Base-by-base conservation (phyloP, 495 filamentous ascomycete genomes). In the Podospora bellae-mahoneyi region DNA sequence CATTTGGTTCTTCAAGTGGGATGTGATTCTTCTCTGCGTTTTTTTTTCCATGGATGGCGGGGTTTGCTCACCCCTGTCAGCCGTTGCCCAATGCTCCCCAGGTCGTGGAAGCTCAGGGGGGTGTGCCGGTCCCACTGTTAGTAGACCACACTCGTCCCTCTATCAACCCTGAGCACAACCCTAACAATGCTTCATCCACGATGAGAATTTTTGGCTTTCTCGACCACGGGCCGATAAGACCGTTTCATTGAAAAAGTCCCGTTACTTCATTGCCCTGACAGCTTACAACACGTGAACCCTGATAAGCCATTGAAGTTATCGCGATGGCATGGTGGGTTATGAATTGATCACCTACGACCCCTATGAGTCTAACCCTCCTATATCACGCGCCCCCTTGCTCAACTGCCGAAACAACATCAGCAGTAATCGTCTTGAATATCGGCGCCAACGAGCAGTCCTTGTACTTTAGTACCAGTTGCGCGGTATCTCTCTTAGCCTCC, bases 381-480 rank as follows among this genome's bases (percentile, higher is more conserved):
- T 4, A 48, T 10, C 39, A 10, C 39, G 23, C 48, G 62, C 10
- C 54, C 26, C 4, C 0, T 15, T 62, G 48, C 39, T 61, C 56
- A 19, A 71, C 68, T 15, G 64, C 67, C n/a, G 68, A 67, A 9
- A 75, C 62, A 19, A 77, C 71, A 53, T 75, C 68, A 16, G 74
- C 60, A 3, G 75, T 76, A 73, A 96, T 92, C 10, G 76, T 82
- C 74, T 85, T 83, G 76, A 97, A 95, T 20, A 93, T 82, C 44
- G 85, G 84, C 75, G 84, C 87, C 30, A 96, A 85, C 72, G 91
- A 93, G 76, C 92, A 94, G 65, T 84, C 83, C 72, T 82, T 82
- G 80, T 97, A 97, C 78, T 90, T 92, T 57, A 92, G 84, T 53
- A 92, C 91, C 72, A 97, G 78, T 28, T 84, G 77, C 20, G 84